A percentile compares a stretch with the other conserved stretches of the same genome.
These are phyloP conservation scores for Penicillium lividum DNA, from an alignment of 495 filamentous ascomycete genomes.

Conservation along the genomic window DNA sequence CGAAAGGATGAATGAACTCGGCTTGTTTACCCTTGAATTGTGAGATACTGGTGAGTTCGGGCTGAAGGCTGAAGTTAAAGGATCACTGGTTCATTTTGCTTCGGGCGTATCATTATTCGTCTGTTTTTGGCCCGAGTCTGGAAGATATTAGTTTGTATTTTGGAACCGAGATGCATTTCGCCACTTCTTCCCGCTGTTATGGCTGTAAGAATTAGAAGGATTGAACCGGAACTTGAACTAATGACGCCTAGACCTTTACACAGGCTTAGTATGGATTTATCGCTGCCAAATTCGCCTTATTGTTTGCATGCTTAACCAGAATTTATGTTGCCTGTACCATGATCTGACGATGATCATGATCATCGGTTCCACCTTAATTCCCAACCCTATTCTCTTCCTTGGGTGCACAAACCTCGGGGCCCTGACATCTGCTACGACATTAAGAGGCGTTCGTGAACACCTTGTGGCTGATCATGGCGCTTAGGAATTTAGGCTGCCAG, in stretches of 20 bases:
- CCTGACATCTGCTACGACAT: not conserved
- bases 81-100: not conserved
- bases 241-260: not conserved
- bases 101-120: not conserved
- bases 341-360: not conserved
- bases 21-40: not conserved
- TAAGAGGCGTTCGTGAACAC: not conserved
- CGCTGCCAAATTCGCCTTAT: not conserved
- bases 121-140: not conserved
- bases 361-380: slow-evolving; percentile 3
- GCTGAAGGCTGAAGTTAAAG: not conserved
- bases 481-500: not conserved
- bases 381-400: not conserved
- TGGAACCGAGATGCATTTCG: not conserved
- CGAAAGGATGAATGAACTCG: not conserved
- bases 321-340: not conserved
- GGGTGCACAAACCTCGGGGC: not conserved
- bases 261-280: not conserved
- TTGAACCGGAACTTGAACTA: not conserved
- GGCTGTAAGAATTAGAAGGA: not conserved
- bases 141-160: not conserved
- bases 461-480: not conserved
- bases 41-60: too few relatives aligned
- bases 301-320: not conserved
- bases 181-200: not conserved